Evolutionary conservation across 805 yeast genomes (phyloP), one percentile per base, ranked within the genome.

Genomic region (Pichia paraexigua): DNA sequence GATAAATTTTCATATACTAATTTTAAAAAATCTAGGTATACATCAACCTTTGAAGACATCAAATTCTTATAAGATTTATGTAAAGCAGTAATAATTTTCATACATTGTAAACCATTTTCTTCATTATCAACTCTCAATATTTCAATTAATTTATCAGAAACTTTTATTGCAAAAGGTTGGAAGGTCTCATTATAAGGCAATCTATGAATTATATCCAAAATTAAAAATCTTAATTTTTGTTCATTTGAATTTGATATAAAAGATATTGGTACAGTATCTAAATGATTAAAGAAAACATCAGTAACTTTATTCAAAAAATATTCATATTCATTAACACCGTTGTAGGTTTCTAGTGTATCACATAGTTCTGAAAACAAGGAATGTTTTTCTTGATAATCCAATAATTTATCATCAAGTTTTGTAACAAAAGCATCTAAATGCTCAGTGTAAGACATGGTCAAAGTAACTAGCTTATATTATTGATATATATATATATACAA

Each of bases 91-190:
- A 91, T 75, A 50, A 89, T 83, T 63, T 88, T 90, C 85, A 94
- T 82, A 65, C 95, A 85, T 48, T 89, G 73, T 1, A 90, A 88
- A 47, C 98, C 98, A 65, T 94, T 94, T 55, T 91, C 97, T 66
- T 95, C 99, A 64, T 94, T 94, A 62, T 95, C 99, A 17, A 71
- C 73, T 20, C 77, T 79, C 53, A 92, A 71, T 15, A 85, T 70
- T 22, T 71, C 66, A 59, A 83, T 79, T 49, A 92, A 69, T 11
- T 75, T 70, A 37, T 79, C 83, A 60, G 87, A 71, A 20, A 89
- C 75, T 39, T 73, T 74, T 35, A 70, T 69, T 1, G 91, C 82
- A 64, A 82, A 82, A 0, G 86, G 86, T 62, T 83, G 85, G 61
- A 89, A 81, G 2, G 84, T 76, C 37, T 90, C 97, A 63, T 86